These are phyloP conservation scores for Colletotrichum falcatum DNA, from an alignment of 2,329 filamentous ascomycete genomes.

Conservation along the genomic window DNA sequence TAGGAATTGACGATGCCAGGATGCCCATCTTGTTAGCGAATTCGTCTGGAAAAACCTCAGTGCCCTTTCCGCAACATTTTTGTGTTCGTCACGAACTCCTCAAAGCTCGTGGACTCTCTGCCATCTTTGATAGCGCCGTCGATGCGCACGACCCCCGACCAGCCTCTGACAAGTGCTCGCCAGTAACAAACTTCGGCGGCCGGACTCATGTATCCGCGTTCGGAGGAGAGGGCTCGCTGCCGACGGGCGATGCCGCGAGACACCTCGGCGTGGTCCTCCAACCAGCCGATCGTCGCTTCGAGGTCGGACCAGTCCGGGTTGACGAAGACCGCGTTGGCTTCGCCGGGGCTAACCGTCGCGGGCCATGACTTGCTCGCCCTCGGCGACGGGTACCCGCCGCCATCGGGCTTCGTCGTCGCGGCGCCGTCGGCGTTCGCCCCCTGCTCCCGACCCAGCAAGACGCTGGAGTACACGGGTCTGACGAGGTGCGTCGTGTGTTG, in stretches of 20 bases:
- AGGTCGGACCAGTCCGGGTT: conserved; percentile 64
- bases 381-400: background rate
- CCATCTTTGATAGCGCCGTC: conserved; percentile 45
- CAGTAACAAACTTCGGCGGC: conserved; percentile 67
- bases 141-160: conserved; percentile 55
- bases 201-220: conserved; percentile 59
- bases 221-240: conserved; percentile 58
- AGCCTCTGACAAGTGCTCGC: conserved; percentile 61
- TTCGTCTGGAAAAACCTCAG: background rate
- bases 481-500: conserved; percentile 63
- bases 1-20: too few relatives aligned
- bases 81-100: conserved; percentile 28
- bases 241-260: conserved; percentile 61
- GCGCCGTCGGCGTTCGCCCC: too few relatives aligned
- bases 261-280: conserved; percentile 56
- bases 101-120: conserved; percentile 40
- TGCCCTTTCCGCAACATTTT: background rate
- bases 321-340: conserved; percentile 64
- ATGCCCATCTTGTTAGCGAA: background rate
- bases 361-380: conserved; percentile 53
- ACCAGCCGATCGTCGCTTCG: conserved; percentile 58
- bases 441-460: conserved; percentile 40
- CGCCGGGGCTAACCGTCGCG: conserved; percentile 46
- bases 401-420: background rate
- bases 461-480: conserved; percentile 56